A percentile compares a stretch with the other conserved stretches of the same genome.
These are phyloP conservation scores for Eucalyptus dawsonii DNA, from an alignment of 345 rosid species.

Conservation along the genomic window DNA sequence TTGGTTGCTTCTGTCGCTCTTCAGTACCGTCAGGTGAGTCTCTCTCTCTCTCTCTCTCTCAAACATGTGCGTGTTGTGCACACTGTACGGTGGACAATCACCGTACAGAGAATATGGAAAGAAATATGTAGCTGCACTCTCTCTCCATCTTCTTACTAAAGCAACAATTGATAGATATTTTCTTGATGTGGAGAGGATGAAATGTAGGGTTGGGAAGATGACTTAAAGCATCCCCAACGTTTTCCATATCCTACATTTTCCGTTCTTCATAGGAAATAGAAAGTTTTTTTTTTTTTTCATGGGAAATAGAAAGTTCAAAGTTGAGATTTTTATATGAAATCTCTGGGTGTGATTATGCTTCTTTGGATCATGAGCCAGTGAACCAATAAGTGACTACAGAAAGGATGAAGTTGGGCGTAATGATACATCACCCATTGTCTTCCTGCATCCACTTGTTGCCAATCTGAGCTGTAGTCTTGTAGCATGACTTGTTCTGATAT, in stretches of 20 bases:
- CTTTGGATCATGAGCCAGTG: neutral
- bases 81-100: neutral
- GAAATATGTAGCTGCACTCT: neutral
- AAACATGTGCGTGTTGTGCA: neutral
- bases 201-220: neutral
- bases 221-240: neutral
- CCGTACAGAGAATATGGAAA: neutral
- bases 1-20: constrained; percentile 47
- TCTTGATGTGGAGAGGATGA: neutral
- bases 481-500: neutral
- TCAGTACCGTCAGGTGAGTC: constrained; percentile 53
- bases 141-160: neutral
- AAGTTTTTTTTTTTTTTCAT: no score
- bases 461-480: neutral
- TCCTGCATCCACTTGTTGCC: neutral
- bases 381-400: neutral
- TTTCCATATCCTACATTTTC: neutral
- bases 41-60: neutral
- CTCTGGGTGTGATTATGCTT: neutral
- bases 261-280: neutral
- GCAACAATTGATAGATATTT: neutral
- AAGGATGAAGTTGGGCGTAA: neutral
- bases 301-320: neutral
- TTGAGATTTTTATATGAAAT: neutral
- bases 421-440: neutral